Evolutionary conservation across 1,284 basidiomycete species (phyloP).

Genomic region (Neonothopanus nambi): DNA sequence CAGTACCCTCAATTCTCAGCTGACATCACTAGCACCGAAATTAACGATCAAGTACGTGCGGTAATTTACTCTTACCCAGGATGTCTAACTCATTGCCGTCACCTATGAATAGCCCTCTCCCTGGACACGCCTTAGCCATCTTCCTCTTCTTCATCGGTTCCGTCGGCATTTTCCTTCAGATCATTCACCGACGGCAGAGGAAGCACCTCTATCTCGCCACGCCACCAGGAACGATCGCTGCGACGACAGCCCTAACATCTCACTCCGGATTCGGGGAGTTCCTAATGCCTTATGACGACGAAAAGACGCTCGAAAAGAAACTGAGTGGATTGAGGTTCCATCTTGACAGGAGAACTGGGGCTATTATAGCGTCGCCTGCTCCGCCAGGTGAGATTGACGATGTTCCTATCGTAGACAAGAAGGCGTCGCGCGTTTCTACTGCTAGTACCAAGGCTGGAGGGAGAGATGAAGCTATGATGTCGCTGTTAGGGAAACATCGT

Average conservation of each 20-base stretch:
- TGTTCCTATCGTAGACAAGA: neutral
- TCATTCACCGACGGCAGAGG: conserved; percentile 46
- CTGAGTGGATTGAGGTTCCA: conserved; percentile 55
- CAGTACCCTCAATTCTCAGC: conserved; percentile 33
- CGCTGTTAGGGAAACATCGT: conserved; percentile 31
- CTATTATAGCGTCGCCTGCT: conserved; percentile 50
- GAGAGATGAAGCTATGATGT: conserved; percentile 41
- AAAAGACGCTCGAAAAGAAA: conserved; percentile 42
- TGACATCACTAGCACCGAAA: conserved; percentile 44
- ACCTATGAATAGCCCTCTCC: conserved; percentile 40
- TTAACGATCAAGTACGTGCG: conserved; percentile 55
- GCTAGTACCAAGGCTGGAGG: conserved; percentile 23
- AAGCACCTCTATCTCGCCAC: conserved; percentile 52
- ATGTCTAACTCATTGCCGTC: neutral
- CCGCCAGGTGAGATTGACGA: neutral
- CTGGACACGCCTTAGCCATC: conserved; percentile 48
- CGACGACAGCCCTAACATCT: conserved; percentile 53
- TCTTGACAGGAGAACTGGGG: conserved; percentile 60
- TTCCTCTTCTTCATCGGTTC: conserved; percentile 48
- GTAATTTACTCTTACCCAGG: neutral
- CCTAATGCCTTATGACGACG: conserved; percentile 57
- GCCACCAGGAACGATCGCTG: conserved; percentile 61
- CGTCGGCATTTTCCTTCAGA: conserved; percentile 45
- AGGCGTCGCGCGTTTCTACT: conserved; percentile 14
- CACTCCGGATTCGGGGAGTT: conserved; percentile 64